phyloP scores from a whole-genome alignment of 1,284 basidiomycete genomes.

The Cryptococcus sp. region DNA sequence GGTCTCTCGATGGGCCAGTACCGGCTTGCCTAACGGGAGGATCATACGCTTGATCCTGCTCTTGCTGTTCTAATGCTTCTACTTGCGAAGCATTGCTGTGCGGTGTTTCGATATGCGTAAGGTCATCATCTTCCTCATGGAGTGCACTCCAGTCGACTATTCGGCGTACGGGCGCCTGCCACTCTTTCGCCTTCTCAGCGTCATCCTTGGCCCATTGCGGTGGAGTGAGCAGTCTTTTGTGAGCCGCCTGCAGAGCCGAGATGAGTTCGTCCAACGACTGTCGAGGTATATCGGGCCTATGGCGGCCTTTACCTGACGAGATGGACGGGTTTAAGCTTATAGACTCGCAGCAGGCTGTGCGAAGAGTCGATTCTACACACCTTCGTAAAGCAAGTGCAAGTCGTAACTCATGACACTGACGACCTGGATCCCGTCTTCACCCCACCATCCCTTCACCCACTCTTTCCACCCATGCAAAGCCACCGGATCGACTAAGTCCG shows the following conservation, averaged over 20 bases:
- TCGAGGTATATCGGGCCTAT: slow-evolving; percentile 68
- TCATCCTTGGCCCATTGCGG: slow-evolving; percentile 63
- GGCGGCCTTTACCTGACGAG: slow-evolving; percentile 32
- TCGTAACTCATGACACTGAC: slow-evolving; percentile 74
- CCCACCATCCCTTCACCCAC: slow-evolving; percentile 63
- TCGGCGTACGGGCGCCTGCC: slow-evolving; percentile 66
- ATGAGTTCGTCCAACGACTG: slow-evolving; percentile 61
- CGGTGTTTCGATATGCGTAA: slow-evolving; percentile 44
- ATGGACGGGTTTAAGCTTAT: not conserved
- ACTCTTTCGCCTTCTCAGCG: slow-evolving; percentile 61
- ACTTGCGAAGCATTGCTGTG: not conserved
- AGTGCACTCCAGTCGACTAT: slow-evolving; percentile 69
- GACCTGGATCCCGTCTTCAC: slow-evolving; percentile 53
- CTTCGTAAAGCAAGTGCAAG: slow-evolving; percentile 54
- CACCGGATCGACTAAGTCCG: slow-evolving; percentile 68
- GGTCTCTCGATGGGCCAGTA: slow-evolving; percentile 10
- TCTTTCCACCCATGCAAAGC: slow-evolving; percentile 67
- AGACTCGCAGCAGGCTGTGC: not conserved
- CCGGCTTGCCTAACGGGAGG: not conserved
- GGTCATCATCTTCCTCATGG: slow-evolving; percentile 50
- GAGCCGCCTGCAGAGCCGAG: slow-evolving; percentile 65
- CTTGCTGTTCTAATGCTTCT: slow-evolving; percentile 35
- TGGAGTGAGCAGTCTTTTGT: slow-evolving; percentile 68
- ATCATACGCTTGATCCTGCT: slow-evolving; percentile 32
- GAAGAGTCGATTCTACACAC: slow-evolving; percentile 2